phyloP scores from a whole-genome alignment of 805 yeast genomes.

The Teunomyces cretensis region DNA sequence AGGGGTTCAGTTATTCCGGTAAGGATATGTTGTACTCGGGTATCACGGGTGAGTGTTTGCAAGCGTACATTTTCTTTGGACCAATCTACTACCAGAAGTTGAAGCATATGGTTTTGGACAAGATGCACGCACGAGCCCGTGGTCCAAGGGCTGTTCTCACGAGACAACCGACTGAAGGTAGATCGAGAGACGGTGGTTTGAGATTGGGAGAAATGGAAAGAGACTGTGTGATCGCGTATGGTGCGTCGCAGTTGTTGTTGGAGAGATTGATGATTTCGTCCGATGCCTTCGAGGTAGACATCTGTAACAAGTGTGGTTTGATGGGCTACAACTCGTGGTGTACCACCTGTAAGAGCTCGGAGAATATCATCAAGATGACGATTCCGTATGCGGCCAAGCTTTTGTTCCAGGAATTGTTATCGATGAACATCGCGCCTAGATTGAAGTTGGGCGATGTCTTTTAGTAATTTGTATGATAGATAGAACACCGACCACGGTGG shows the following conservation, averaged over 20 bases:
- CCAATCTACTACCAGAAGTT: slow-evolving; percentile 97
- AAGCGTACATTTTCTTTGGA: slow-evolving; percentile 97
- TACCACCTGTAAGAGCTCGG: slow-evolving; percentile 89
- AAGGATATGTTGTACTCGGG: slow-evolving; percentile 98
- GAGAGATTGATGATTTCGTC: slow-evolving; percentile 96
- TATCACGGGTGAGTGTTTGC: slow-evolving; percentile 94
- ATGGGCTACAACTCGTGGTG: slow-evolving; percentile 99
- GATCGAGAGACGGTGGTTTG: slow-evolving; percentile 98
- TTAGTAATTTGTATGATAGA: slow-evolving; percentile 17
- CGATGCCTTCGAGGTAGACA: slow-evolving; percentile 96
- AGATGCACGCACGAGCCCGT: slow-evolving; percentile 99
- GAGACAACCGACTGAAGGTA: slow-evolving; percentile 98
- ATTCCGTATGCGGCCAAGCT: slow-evolving; percentile 99
- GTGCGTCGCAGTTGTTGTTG: slow-evolving; percentile 90
- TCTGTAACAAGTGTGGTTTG: slow-evolving; percentile 90
- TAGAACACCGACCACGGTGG: too few species aligned
- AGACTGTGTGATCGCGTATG: slow-evolving; percentile 99
- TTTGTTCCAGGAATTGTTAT: slow-evolving; percentile 91
- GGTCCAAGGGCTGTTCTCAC: slow-evolving; percentile 98
- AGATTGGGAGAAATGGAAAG: slow-evolving; percentile 99
- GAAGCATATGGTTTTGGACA: slow-evolving; percentile 98
- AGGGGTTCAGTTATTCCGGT: slow-evolving; percentile 93
- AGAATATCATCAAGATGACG: slow-evolving; percentile 85
- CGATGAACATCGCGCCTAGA: slow-evolving; percentile 99
- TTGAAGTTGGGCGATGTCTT: slow-evolving; percentile 86